phyloP scores from a whole-genome alignment of 2,329 filamentous ascomycete genomes.

The Diaporthe sp. region DNA sequence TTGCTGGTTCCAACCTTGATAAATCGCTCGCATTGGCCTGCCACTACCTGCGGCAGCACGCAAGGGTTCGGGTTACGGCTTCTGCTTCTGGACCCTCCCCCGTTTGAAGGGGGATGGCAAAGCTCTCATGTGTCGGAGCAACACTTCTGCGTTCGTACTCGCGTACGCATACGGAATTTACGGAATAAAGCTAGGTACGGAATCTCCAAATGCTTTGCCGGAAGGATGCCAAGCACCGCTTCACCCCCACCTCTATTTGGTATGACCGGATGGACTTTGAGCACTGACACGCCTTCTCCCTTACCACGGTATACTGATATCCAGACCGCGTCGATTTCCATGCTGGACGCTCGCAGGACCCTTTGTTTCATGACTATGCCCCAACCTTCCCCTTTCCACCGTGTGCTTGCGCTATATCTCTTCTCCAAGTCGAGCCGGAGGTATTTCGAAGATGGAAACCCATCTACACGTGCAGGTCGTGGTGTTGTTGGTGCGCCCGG shows the following conservation, averaged over 20 bases:
- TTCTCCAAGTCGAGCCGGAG: too few relatives aligned
- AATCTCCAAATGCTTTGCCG: too few relatives aligned
- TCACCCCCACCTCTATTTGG: background rate
- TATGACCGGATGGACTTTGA: background rate
- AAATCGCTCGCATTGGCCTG: background rate
- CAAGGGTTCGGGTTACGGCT: background rate
- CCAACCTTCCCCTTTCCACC: background rate
- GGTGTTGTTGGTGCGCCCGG: background rate
- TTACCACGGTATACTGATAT: too few relatives aligned
- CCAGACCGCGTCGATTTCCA: background rate
- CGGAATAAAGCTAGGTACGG: too few relatives aligned
- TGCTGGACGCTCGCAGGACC: background rate
- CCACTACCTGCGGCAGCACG: background rate
- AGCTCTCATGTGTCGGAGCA: too few relatives aligned
- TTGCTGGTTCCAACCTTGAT: conserved; percentile 7
- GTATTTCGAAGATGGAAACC: background rate
- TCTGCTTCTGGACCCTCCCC: background rate
- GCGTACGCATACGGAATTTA: too few relatives aligned
- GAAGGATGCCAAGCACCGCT: background rate
- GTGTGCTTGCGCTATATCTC: background rate
- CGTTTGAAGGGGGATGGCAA: too few relatives aligned
- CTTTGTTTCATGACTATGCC: background rate
- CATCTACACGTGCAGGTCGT: background rate
- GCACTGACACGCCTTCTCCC: too few relatives aligned
- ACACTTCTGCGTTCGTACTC: too few relatives aligned